Evolutionary conservation across 768 basidiomycete genomes (phyloP), one percentile per base, ranked within the genome.

Genomic region (Leccinum uliginosum): DNA sequence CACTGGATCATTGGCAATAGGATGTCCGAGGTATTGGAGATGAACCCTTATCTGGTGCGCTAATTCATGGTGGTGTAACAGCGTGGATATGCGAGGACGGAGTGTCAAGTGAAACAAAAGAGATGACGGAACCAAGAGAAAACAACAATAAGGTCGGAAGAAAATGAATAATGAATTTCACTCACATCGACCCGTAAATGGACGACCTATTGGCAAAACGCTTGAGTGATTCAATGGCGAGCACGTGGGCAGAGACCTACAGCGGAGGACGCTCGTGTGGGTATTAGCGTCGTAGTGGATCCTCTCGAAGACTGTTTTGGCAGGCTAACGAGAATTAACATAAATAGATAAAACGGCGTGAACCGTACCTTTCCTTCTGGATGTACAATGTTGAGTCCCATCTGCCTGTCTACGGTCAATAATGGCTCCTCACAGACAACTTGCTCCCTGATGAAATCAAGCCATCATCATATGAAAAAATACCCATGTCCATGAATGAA

Each of bases 41-140:
- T 99, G 97, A 3, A 99, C 96, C 50, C 97, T 83, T 56, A 98
- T 91, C 72, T 99, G 97, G 74, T 99, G 97, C 0, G 97, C 94
- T 97, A 44, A 27, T 30, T 40, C 23, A 57, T 52, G 8, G 45
- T 49, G 53, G 47, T 43, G 43, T 56, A 30, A 24, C 51, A 65
- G 51, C 24, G 8, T 58, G 14, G 52, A 56, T 57, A 44, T 34
- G 27, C 34, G 32, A 29, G 30, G 17, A 52, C 30, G 17, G 2
- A 6, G 12, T 12, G 10, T 34, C 43, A 10, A 34, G 17, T 17
- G 23, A 19, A 15, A 55, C 21, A 40, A 56, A 53, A 24, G 38
- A 19, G 9, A 55, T 45, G 45, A 48, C 48, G 15, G 21, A 47
- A 17, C 7, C 21, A 34, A 47, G 27, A 45, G 19, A 56, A 26